Base-by-base conservation (phyloP, 768 basidiomycete genomes). In the Inosperma sp. region DNA sequence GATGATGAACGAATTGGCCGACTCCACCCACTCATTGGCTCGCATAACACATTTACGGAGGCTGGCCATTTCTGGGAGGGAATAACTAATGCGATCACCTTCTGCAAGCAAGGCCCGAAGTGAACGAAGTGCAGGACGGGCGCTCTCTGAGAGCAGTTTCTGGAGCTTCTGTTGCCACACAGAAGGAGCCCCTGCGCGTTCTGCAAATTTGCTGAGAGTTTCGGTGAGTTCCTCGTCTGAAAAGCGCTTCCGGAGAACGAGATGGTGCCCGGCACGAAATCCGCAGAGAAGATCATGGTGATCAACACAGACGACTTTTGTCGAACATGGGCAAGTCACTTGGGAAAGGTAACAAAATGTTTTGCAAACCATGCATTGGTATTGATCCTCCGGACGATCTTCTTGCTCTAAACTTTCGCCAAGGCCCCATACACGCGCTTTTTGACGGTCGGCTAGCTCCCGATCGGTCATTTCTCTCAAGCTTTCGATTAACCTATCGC, bases 291-390 rank as follows among this genome's bases (percentile, higher is more conserved):
- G 72, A 29, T 85, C 75, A 25, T 78, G 78, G 68, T 98, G 95
- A 50, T 94, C 88, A 42, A 88, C 79, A 65, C 96, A 99, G 10
- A 84, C 82, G 27, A 95, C 83, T 55, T 83, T 80, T 46, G 68
- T 79, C 35, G 84, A 84, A 75, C 92, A 93, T 26, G 72, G 71
- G 65, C 92, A 93, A 51, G 81, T 84, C 63, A 97, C 75, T 62
- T 96, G 94, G 2, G 96, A 93, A 34, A 99, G 81, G 66, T 96
- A 98, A 68, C 88, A 93, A 69, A 95, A 97, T 4, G 77, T 80
- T 65, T 96, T 94, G 86, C 96, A 98, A 56, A 87, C 70, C 43
- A 76, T 71, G 76, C 96, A 99, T 67, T 97, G 96, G 67, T 94
- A 95, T 64, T 96, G 92, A 47, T 97, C 94, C 65, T 97, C 96